Evolutionary conservation across 305 asterid species (phyloP), one percentile per base, ranked within the genome.

Genomic region (Fraxinus sp.): DNA sequence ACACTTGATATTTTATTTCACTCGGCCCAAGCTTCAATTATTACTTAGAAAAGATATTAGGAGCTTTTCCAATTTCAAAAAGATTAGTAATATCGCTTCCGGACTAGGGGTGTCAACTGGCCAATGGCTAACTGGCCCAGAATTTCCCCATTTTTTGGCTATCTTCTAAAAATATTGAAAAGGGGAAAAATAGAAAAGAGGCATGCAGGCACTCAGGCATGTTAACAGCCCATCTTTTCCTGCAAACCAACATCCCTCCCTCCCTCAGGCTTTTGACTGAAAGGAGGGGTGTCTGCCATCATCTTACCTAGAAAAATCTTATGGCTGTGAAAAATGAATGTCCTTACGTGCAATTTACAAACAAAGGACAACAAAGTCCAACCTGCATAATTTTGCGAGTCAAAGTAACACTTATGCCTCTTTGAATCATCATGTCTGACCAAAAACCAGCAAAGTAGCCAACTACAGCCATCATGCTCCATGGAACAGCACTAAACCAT

Each of bases 351-450:
- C 78, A 33, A 82, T 76, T 35, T 57, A 62, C 74, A 70, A 30
- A 84, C 81, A 80, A 83, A 18, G 72, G 18, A 33, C 10, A 66
- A 70, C 62, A 76, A 64, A 74, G 35, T 37, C 78, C 14, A 33
- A 94, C 99, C 95, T 95, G 99, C 99, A 95, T 95, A 83, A 93
- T 88, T 91, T 95, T 95, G 82, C 98, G 97, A 85, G 97, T 95
- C 84, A 88, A 82, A 80, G 99, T 95, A 83, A 94, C 94, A 86
- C 88, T 94, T 78, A 81, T 86, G 80, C 99, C 97, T 36, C 85
- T 88, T 85, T 90, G 90, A 80, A 94, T 92, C 98, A 95, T 94
- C 91, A 78, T 83, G 88, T 95, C 98, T 39, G 99, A 95, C 84
- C 85, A 84, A 71, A 89, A 90, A 59, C 99, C 98, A 88, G 98